Percentiles rank a stretch among this genome's conserved stretches.
These are phyloP conservation scores for Zygosaccharomyces sapae DNA, from an alignment of 1,139 yeast species.

Conservation along the genomic window DNA sequence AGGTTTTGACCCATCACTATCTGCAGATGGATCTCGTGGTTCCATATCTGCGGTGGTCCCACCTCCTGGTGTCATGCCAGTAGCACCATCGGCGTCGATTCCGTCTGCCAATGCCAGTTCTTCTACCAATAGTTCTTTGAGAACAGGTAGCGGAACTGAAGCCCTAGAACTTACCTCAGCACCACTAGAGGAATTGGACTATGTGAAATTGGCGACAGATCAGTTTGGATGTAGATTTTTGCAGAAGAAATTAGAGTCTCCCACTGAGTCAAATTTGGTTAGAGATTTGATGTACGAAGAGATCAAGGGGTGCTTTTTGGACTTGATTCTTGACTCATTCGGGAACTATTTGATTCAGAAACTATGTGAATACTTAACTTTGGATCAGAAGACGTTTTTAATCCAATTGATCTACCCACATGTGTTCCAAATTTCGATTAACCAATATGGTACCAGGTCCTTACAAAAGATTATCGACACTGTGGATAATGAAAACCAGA, in stretches of 20 bases:
- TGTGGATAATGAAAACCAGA: conserved; percentile 56
- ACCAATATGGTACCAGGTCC: conserved; percentile 95
- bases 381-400: conserved; percentile 64
- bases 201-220: conserved; percentile 41
- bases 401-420: conserved; percentile 72
- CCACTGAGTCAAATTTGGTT: conserved; percentile 29
- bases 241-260: conserved; percentile 68
- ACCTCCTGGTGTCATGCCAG: conserved; percentile 8
- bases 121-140: conserved; percentile 2
- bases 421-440: conserved; percentile 76
- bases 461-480: conserved; percentile 79
- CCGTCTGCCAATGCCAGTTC: conserved; percentile 7
- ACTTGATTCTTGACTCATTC: conserved; percentile 90
- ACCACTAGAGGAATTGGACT: conserved; percentile 38
- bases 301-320: conserved; percentile 70
- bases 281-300: conserved; percentile 71
- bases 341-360: conserved; percentile 94
- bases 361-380: conserved; percentile 68
- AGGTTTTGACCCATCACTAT: conserved; percentile 10
- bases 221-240: conserved; percentile 94
- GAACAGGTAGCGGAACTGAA: not conserved
- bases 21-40: not conserved
- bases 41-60: conserved; percentile 10
- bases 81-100: conserved; percentile 8
- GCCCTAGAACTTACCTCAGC: conserved; percentile 20